Conservation (phyloP, 2,329 filamentous ascomycete species). For the Alternaria arbusti region DNA sequence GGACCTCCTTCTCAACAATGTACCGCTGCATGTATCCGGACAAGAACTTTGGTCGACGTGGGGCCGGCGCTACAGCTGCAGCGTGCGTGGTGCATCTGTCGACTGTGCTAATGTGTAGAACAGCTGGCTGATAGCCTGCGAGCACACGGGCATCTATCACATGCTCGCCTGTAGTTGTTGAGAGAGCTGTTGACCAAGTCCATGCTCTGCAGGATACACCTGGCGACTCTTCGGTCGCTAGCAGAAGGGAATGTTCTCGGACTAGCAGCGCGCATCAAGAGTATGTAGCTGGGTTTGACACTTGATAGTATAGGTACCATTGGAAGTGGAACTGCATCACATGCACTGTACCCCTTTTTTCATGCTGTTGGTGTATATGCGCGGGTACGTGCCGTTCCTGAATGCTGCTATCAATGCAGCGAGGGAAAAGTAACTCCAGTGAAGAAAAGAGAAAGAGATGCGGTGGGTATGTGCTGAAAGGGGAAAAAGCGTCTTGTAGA, state of each 20-base stretch:
- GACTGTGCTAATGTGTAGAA: background rate
- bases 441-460: background rate
- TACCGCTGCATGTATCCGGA: background rate
- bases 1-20: background rate
- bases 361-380: background rate
- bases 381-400: background rate
- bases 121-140: background rate
- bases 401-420: background rate
- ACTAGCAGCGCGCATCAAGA: background rate
- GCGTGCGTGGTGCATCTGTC: background rate
- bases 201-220: background rate
- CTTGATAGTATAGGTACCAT: background rate
- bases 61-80: constrained; percentile 5
- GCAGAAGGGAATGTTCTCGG: background rate
- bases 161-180: constrained; percentile 7
- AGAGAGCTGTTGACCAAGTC: background rate
- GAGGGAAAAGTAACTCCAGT: background rate
- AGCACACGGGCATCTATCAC: background rate
- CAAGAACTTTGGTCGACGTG: background rate
- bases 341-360: background rate
- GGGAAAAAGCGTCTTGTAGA: constrained; percentile 1
- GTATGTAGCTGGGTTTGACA: background rate
- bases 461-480: background rate
- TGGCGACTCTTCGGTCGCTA: background rate
- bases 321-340: background rate